These are phyloP conservation scores for Phialophora expanda DNA, from an alignment of 2,329 filamentous ascomycete genomes.

Conservation along the genomic window DNA sequence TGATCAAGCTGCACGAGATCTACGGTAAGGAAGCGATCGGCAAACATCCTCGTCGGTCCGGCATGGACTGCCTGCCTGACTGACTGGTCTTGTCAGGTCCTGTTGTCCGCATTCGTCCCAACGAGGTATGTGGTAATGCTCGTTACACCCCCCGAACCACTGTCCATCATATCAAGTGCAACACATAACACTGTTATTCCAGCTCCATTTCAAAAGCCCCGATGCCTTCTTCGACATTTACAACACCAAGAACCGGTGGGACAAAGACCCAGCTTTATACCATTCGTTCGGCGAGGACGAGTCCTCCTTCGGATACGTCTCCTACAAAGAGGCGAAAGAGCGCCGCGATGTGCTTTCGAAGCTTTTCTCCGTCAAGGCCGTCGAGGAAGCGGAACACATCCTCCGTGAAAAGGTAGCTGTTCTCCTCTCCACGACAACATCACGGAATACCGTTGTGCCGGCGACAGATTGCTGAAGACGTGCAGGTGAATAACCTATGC, in stretches of 20 bases:
- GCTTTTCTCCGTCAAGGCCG: constrained; percentile 32
- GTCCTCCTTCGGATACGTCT: constrained; percentile 34
- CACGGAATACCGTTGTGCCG: too few species aligned
- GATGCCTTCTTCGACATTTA: constrained; percentile 38
- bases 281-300: constrained; percentile 37
- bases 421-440: constrained; percentile 23
- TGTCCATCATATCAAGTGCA: background rate
- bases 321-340: constrained; percentile 37
- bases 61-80: background rate
- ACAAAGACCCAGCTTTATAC: constrained; percentile 39
- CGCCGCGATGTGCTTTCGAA: constrained; percentile 36
- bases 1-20: constrained; percentile 45
- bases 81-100: background rate
- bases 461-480: background rate
- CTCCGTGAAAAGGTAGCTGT: constrained; percentile 34
- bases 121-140: background rate
- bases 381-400: constrained; percentile 29
- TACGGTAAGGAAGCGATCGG: constrained; percentile 41
- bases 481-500: constrained; percentile 38
- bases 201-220: constrained; percentile 38
- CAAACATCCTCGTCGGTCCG: background rate
- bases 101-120: background rate
- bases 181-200: background rate
- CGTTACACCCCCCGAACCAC: background rate
- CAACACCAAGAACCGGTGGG: constrained; percentile 34